Evolutionary conservation across 306 rosid species (phyloP), one percentile per base, ranked within the genome.

Genomic region (Acacia acuminata): DNA sequence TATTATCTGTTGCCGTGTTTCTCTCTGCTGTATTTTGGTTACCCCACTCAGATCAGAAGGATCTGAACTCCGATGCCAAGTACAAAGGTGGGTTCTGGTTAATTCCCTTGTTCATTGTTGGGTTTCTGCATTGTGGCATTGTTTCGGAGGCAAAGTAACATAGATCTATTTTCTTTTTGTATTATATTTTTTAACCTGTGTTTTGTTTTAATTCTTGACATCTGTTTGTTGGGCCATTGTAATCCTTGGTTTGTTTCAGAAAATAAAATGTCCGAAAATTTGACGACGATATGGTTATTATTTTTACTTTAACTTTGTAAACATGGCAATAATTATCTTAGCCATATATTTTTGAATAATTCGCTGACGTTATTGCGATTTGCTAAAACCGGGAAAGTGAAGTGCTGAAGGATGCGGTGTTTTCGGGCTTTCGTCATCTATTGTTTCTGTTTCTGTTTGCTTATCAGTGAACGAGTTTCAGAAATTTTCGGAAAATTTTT

Each of bases 21-120:
- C 93, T 94, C 81, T 92, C 98, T 63, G 98, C 97, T 68, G 40
- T 90, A 48, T 91, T 94, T 76, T 92, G 97, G 98, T 77, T 94
- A 73, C 97, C 93, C 55, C 97, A 81, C 61, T 86, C 92, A 81
- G 93, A 94, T 92, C 94, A 79, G 63, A 64, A 60, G 79, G 86
- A 90, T 91, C 90, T 79, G 73, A 83, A 81, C 83, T 86, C 77
- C 16, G 86, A 87, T 89, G 76, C 93, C 12, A 71, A 64, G 82
- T 94, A 84, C 79, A 88, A 85, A 91, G 98, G 98, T 92, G 55
- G 69, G 85, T 45, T 83, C 76, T 38, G 7, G 43, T 42, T 69
- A 19, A 45, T 45, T 16, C 24, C 11, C 69, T 22, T 24, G 36
- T 60, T 68, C 36, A 36, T 51, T 32, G 7, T 65, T 61, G 40